Base-by-base conservation (phyloP, 192 early-diverging fungal genomes). In the Chytriomyces hyalinus region DNA sequence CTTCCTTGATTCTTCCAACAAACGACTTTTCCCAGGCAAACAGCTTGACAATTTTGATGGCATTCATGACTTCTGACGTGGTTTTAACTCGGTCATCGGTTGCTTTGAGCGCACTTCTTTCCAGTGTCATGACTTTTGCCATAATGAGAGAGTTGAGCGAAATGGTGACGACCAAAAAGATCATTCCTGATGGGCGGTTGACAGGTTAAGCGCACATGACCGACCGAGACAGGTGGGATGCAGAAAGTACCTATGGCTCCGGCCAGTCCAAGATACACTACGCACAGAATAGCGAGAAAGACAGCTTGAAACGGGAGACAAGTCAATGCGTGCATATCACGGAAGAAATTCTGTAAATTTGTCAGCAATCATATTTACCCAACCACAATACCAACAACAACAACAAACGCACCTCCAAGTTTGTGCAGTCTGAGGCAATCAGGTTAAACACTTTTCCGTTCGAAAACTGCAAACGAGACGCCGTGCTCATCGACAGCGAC, bases 1-100 rank as follows among this genome's bases (percentile, higher is more conserved):
- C 47, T 64, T 80, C 87, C 3, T 87, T 83, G 11, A 97, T 86
- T 48, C 90, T 87, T 20, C 87, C 80, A 45, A 89, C 78, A 28
- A 61, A 88, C 24, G 65, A 83, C 20, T 75, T 51, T 73, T 92
- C 91, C 91, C 90, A 93, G 1, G 88, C 89, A 76, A 91, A 92
- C 67, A 91, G 88, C 76, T 93, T 93, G 78, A 93, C 89, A 61
- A 92, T 88, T 43, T 91, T 89, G 80, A 93, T 94, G 13, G 91
- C 91, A 43, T 84, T 79, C 43, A 94, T 69, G 43, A 91, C 81
- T 63, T 93, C 92, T 51, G 91, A 87, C 0, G 87, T 92, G 0
- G 87, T 67, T 49, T 91, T 91, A 64, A 94, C 91, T 61, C 93
- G 89, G 24, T 73, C 80, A 76, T 94, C 93, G 4, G 67, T 78